Conservation (phyloP, 768 basidiomycete genomes). For the Lepiota subincarnata region DNA sequence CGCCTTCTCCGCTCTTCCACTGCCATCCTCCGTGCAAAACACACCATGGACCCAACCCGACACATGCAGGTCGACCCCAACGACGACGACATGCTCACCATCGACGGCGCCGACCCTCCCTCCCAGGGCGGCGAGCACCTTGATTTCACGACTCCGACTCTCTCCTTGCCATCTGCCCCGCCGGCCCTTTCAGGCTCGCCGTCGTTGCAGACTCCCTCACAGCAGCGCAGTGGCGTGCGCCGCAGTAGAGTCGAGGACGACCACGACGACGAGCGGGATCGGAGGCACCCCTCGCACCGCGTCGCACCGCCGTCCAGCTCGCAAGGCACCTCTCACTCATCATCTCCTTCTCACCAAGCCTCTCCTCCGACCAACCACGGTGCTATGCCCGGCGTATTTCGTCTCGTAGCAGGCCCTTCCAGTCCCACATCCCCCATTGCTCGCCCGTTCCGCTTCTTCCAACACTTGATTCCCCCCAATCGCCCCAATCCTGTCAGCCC, state of each 20-base stretch:
- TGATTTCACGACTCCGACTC: not conserved
- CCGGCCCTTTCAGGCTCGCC: slow-evolving; percentile 11
- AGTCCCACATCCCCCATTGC: slow-evolving; percentile 8
- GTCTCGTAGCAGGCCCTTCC: slow-evolving; percentile 1
- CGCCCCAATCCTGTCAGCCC: not conserved
- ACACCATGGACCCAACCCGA: too few species aligned
- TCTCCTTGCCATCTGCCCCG: not conserved
- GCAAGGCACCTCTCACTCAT: slow-evolving; percentile 6
- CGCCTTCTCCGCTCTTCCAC: too few species aligned
- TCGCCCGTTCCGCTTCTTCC: slow-evolving; percentile 17
- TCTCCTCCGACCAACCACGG: slow-evolving; percentile 11
- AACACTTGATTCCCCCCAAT: slow-evolving; percentile 14
- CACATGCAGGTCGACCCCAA: too few species aligned
- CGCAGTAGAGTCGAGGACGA: slow-evolving; percentile 56
- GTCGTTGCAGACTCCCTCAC: slow-evolving; percentile 6
- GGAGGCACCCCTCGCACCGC: slow-evolving; percentile 63
- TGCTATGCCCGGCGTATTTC: not conserved
- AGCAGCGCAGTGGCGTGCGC: slow-evolving; percentile 35
- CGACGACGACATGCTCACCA: too few species aligned
- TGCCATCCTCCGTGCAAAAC: too few species aligned
- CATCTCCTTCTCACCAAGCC: slow-evolving; percentile 13
- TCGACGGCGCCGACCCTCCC: too few species aligned
- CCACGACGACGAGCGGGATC: slow-evolving; percentile 55
- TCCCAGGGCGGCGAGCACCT: too few species aligned
- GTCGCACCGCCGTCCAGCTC: slow-evolving; percentile 15